A percentile compares a stretch with the other conserved stretches of the same genome.
Evolutionary conservation across 2,329 filamentous ascomycete species (phyloP).

Genomic region (Fusarium xyrophilum): DNA sequence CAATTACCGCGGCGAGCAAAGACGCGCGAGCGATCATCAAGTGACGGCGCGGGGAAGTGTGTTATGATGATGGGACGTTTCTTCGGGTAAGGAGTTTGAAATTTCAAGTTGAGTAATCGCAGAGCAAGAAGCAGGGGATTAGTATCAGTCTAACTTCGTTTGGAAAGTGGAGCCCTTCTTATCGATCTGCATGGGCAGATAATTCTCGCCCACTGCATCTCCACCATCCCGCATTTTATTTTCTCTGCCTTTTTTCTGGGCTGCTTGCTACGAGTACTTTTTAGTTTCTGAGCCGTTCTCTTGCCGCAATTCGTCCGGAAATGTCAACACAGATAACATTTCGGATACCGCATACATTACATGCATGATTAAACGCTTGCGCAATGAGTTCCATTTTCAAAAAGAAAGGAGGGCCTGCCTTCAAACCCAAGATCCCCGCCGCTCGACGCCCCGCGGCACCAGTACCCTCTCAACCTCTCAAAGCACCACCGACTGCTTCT

Average conservation of each 20-base stretch:
- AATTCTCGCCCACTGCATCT: conserved; percentile 42
- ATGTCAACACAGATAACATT: conserved; percentile 29
- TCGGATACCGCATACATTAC: conserved; percentile 10
- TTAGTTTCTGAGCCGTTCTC: conserved; percentile 14
- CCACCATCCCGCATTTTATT: conserved; percentile 45
- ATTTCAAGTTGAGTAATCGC: conserved; percentile 55
- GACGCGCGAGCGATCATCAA: conserved; percentile 48
- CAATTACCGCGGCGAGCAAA: conserved; percentile 46
- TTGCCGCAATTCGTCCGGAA: conserved; percentile 6
- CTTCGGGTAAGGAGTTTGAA: conserved; percentile 52
- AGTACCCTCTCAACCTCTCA: conserved; percentile 37
- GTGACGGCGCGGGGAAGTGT: conserved; percentile 43
- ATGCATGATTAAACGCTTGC: conserved; percentile 30
- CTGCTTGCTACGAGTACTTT: conserved; percentile 31
- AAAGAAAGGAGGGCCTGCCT: conserved; percentile 67
- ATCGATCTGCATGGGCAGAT: conserved; percentile 47
- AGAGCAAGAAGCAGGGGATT: conserved; percentile 47
- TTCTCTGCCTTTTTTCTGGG: conserved; percentile 41
- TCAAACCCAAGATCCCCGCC: conserved; percentile 72
- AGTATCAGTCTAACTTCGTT: conserved; percentile 46
- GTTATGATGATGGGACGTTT: conserved; percentile 46
- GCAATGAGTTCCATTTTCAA: conserved; percentile 73
- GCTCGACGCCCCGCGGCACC: conserved; percentile 58
- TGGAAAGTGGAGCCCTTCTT: conserved; percentile 35
- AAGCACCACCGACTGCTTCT: conserved; percentile 22